Percentiles rank a stretch among this genome's conserved stretches.
These are phyloP conservation scores for Nitzschia putrida DNA, from an alignment of 108 stramenopile genomes.

Conservation along the genomic window DNA sequence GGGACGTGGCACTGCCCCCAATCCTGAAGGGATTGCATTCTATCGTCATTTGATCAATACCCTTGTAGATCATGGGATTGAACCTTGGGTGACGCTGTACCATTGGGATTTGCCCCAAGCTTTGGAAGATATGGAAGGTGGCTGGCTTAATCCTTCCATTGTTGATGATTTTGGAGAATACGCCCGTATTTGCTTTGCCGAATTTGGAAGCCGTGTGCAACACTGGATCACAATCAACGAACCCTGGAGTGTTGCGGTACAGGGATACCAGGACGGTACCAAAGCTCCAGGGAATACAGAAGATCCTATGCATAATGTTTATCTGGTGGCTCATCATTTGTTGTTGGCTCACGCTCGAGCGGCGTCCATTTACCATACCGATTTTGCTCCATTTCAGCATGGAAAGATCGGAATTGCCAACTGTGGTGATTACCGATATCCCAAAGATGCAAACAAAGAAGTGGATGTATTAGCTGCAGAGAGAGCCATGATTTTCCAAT, in stretches of 20 bases:
- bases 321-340: constrained; percentile 81
- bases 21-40: constrained; percentile 78
- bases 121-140: constrained; percentile 79
- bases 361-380: constrained; percentile 63
- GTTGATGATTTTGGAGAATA: constrained; percentile 81
- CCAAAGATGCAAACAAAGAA: constrained; percentile 28
- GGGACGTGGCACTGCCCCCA: constrained; percentile 56
- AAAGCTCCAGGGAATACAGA: constrained; percentile 83
- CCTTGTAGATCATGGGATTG: constrained; percentile 75
- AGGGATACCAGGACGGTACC: constrained; percentile 83
- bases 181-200: constrained; percentile 84
- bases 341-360: constrained; percentile 87
- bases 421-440: constrained; percentile 84
- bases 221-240: constrained; percentile 95
- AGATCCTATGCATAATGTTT: constrained; percentile 57
- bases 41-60: constrained; percentile 87
- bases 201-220: constrained; percentile 90
- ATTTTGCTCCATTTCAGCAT: constrained; percentile 50
- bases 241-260: constrained; percentile 82
- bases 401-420: constrained; percentile 85
- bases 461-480: constrained; percentile 76
- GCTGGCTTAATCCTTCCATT: constrained; percentile 65
- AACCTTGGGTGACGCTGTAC: constrained; percentile 88
- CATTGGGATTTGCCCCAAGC: constrained; percentile 96
- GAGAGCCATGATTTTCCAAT: constrained; percentile 84